Evolutionary conservation across 2,329 filamentous ascomycete genomes (phyloP), one percentile per base, ranked within the genome.

Genomic region (Aspergillus brasiliensis): DNA sequence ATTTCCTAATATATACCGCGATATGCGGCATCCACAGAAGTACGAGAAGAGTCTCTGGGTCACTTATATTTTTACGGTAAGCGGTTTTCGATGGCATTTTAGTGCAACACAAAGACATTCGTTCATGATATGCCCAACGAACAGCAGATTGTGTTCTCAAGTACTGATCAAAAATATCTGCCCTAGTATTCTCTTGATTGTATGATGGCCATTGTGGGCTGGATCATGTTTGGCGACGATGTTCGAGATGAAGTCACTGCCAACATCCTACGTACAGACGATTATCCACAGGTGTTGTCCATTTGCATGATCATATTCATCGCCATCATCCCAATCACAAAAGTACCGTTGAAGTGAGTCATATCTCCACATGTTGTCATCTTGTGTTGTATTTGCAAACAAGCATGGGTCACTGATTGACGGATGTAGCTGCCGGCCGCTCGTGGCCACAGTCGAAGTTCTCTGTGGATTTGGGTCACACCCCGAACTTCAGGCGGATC

Each of bases 221-320:
- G 95, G 59, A 83, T 97, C 65, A 98, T 99, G 94, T 99, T 97
- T 75, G 94, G 94, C 62, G 91, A 96, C 67, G 84, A 81, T n/a
- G 91, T 97, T 56, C 85, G 84, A 58, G 93, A 97, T 64, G 92
- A 96, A 75, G 88, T 98, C 73, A 97, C 95, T 0, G 89, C 90
- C 70, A 98, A 97, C 77, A 89, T 99, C 61, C 85, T 98, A 65
- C 81, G 84, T 55, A 89, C 87, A 1, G 77, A 83, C 5, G 89
- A 88, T 56, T 97, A 96, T 72, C 91, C 94, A 0, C 79, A 84
- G 11, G 83, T 81, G 1, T 77, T 96, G 42, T 91, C 88, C n/a
- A 78, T 94, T 49, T 81, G 94, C 66, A 90, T 97, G 75, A 92
- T 92, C 65, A 81, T 91, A 62, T 94, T 93, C 75, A 91, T 98